Evolutionary conservation across 768 basidiomycete genomes (phyloP).

Genomic region (Goffeauzyma gilvescens): DNA sequence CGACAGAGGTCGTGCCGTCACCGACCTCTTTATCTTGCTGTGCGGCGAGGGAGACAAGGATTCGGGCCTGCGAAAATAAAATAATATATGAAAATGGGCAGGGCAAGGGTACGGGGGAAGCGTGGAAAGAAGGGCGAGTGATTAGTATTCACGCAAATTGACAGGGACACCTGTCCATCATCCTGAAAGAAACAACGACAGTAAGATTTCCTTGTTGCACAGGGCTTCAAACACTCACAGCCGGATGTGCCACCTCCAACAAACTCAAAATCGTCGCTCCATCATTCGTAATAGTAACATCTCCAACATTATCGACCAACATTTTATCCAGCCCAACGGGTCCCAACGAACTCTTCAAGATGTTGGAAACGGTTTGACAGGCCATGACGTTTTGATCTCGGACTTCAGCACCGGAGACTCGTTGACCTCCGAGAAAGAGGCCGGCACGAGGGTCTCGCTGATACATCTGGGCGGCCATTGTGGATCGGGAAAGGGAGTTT

Average conservation of each 20-base stretch:
- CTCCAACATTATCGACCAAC: conserved; percentile 95
- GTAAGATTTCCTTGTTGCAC: too few relatives aligned
- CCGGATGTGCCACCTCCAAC: conserved; percentile 86
- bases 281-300: conserved; percentile 98
- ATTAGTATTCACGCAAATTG: not conserved
- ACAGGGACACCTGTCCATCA: not conserved
- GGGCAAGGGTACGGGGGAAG: not conserved
- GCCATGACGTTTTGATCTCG: conserved; percentile 95
- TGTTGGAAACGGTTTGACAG: conserved; percentile 88
- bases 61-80: conserved; percentile 37
- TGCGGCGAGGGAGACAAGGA: conserved; percentile 94
- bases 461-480: conserved; percentile 31
- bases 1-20: conserved; percentile 96
- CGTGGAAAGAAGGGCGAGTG: too few relatives aligned
- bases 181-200: not conserved
- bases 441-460: conserved; percentile 38
- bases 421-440: conserved; percentile 80
- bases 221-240: conserved; percentile 38
- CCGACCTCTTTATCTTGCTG: conserved; percentile 99
- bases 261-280: conserved; percentile 95
- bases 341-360: conserved; percentile 87
- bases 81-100: not conserved
- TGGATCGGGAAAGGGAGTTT: too few relatives aligned
- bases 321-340: conserved; percentile 54
- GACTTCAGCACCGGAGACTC: conserved; percentile 85